Conservation (phyloP, 2,329 filamentous ascomycete species). For the Colletotrichum sp. region DNA sequence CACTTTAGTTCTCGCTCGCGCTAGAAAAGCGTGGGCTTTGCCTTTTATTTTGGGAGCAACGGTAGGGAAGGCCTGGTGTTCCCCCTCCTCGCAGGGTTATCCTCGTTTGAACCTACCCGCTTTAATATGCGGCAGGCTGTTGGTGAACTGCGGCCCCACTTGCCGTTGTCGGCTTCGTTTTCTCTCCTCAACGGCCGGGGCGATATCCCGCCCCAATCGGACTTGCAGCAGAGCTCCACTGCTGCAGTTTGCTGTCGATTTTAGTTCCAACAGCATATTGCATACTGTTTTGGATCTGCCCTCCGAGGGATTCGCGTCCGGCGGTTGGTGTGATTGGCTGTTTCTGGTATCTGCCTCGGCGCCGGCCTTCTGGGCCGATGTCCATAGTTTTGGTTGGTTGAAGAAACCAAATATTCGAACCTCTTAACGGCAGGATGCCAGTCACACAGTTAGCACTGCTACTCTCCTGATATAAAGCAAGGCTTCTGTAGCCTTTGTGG, state of each 20-base stretch:
- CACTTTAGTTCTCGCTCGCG: background rate
- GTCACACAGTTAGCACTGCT: background rate
- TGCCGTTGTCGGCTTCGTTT: background rate
- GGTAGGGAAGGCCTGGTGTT: background rate
- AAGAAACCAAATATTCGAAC: background rate
- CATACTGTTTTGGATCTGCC: background rate
- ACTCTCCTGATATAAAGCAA: too few species aligned
- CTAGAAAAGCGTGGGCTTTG: background rate
- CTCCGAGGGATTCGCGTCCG: background rate
- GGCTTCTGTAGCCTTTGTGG: too few species aligned
- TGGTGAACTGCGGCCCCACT: background rate
- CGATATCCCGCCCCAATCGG: background rate
- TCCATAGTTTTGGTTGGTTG: background rate
- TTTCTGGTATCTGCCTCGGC: background rate
- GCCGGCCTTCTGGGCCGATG: background rate
- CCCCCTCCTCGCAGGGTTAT: background rate
- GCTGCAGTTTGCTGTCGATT: background rate
- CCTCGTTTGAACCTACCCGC: background rate
- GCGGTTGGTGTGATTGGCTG: background rate
- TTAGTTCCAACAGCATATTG: background rate
- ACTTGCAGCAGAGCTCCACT: background rate
- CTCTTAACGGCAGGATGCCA: rapidly evolving
- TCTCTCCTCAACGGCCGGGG: background rate
- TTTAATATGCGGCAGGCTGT: background rate
- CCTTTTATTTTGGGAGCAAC: background rate